Conservation (phyloP, 163 green algal species). For the Chloromonas sp. region DNA sequence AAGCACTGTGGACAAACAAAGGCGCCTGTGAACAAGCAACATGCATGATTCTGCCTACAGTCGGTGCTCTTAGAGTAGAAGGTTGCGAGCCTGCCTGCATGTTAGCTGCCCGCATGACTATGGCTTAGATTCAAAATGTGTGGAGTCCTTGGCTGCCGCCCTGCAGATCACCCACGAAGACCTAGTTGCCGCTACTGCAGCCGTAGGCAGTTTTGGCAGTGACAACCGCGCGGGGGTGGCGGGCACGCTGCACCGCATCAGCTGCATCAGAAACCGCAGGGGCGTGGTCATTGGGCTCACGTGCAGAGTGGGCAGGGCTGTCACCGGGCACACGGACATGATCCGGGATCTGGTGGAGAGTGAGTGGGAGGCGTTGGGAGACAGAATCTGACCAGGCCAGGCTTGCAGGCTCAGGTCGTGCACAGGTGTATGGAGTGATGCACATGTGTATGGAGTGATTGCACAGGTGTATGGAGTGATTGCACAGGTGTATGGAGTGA, state of each 20-base stretch:
- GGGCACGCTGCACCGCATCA: conserved; percentile 89
- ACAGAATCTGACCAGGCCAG: neutral
- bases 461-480: too few relatives aligned
- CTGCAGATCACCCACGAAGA: neutral
- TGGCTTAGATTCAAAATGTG: too few relatives aligned
- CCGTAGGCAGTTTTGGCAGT: conserved; percentile 68
- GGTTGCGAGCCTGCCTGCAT: too few relatives aligned
- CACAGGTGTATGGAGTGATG: neutral
- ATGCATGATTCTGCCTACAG: too few relatives aligned
- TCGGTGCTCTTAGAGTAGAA: too few relatives aligned
- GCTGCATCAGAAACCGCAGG: conserved; percentile 75
- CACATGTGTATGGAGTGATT: too few relatives aligned
- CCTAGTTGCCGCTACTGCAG: neutral
- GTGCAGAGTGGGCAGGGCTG: conserved; percentile 77
- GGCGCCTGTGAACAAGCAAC: too few relatives aligned
- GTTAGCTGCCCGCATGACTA: too few relatives aligned
- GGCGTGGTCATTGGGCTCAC: conserved; percentile 85
- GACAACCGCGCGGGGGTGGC: conserved; percentile 91
- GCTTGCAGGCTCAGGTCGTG: neutral
- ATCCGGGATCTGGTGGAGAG: conserved; percentile 15
- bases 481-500: too few relatives aligned
- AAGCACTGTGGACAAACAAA: too few relatives aligned
- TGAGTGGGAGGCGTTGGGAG: neutral
- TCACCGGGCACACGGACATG: conserved; percentile 64
- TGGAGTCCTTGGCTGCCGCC: too few relatives aligned